Conservation (phyloP, 2,329 filamentous ascomycete genomes). For the Phialophora macrospora region DNA sequence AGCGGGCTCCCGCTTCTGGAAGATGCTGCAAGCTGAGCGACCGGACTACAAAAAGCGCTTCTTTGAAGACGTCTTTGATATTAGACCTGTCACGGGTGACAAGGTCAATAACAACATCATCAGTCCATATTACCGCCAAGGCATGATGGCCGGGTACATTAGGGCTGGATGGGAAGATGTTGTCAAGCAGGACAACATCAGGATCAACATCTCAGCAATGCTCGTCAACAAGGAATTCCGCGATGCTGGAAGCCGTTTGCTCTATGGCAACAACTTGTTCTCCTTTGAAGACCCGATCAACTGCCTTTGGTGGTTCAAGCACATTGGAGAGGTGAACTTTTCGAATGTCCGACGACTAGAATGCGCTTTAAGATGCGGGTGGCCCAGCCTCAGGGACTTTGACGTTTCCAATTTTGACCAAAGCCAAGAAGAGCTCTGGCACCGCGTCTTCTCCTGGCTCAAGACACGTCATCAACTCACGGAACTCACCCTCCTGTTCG, state of each 20-base stretch:
- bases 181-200: conserved; percentile 28
- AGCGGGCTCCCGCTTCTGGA: conserved; percentile 7
- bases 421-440: conserved; percentile 31
- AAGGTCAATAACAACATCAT: conserved; percentile 1
- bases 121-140: conserved; percentile 28
- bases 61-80: conserved; percentile 19
- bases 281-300: conserved; percentile 25
- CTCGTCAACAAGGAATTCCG: conserved; percentile 30
- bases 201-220: conserved; percentile 18
- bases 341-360: conserved; percentile 18
- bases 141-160: conserved; percentile 29
- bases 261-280: conserved; percentile 30
- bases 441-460: conserved; percentile 25
- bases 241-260: conserved; percentile 9
- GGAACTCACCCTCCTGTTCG: conserved; percentile 19
- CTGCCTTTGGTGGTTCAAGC: conserved; percentile 32
- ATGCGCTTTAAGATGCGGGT: conserved; percentile 29
- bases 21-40: neutral
- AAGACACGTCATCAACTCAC: conserved; percentile 22
- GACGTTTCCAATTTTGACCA: conserved; percentile 13
- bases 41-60: neutral
- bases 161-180: conserved; percentile 6
- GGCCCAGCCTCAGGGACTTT: neutral
- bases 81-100: neutral
- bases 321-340: conserved; percentile 32